Base-by-base conservation (phyloP, 2,329 filamentous ascomycete species). In the Pezicula carpinea region DNA sequence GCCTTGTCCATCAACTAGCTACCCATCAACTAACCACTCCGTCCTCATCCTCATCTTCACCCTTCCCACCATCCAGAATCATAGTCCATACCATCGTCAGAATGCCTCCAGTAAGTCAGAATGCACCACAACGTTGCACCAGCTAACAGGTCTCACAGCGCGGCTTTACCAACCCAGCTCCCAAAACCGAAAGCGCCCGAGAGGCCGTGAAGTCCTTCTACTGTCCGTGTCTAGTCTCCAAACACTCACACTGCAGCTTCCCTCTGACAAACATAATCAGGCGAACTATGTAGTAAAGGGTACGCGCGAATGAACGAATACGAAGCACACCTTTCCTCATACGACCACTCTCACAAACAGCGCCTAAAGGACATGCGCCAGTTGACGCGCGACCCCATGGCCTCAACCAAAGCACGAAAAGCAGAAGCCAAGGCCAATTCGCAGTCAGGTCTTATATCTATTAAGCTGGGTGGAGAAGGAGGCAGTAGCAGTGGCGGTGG, bases 241-340 rank as follows among this genome's bases (percentile, higher is more conserved):
- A 19, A 35, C 47, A 33, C 6, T 35, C 34, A 29, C 38, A 39
- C 41, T 33, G 33, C 36, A 21, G 10, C 21, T 22, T 6, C 19
- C 23, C 31, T 10, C 39, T 44, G 34, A 35, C 51, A 57, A 33
- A 54, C 44, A 22, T 31, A 6, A 1, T 2, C 48, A 74, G 74
- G 82, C 72, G 80, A 83, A 34, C 80, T 97, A 46, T 97, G 93
- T 73, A 83, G 86, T 54, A 97, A 97, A 70, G 92, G 91, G 59
- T 99, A 97, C 69, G 83, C 85, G 2, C 89, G 93, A 47, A 92
- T 95, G 77, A 92, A 95, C 64, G 92, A 97, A 66, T 96, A 95
- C 66, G 92, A 97, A 68, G 86, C 91, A 6, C 93, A 99, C 66
- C 87, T 96, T 47, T 83, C 83, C 53, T 93, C 87, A 60, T 97